These are phyloP conservation scores for Umbelopsis sp. DNA, from an alignment of 371 early-diverging fungal species.

Conservation along the genomic window DNA sequence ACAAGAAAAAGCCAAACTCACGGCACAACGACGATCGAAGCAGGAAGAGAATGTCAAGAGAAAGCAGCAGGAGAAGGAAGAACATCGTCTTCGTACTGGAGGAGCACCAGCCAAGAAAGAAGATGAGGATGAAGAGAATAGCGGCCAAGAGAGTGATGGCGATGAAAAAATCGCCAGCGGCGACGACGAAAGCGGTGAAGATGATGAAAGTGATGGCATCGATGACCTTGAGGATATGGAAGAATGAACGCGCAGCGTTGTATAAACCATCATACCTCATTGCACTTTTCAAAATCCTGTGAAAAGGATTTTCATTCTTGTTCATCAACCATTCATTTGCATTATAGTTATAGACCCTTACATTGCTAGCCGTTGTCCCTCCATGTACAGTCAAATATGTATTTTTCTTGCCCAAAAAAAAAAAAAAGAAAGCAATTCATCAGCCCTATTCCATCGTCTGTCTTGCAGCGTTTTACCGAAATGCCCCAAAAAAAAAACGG, in stretches of 20 bases:
- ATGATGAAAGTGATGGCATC: constrained; percentile 42
- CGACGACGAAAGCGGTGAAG: constrained; percentile 43
- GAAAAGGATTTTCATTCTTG: background rate
- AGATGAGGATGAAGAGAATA: constrained; percentile 28
- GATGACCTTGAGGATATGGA: constrained; percentile 46
- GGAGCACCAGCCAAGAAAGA: constrained; percentile 21
- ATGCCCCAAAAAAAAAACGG: too few species aligned
- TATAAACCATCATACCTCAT: background rate
- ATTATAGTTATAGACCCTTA: constrained; percentile 12
- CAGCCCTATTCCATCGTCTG: too few species aligned
- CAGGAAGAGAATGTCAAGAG: constrained; percentile 84
- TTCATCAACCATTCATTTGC: background rate
- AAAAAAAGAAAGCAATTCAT: too few species aligned
- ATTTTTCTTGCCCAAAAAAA: too few species aligned
- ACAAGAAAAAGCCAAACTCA: constrained; percentile 60
- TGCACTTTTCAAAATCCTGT: background rate
- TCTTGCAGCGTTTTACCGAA: too few species aligned
- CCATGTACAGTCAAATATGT: constrained; percentile 1
- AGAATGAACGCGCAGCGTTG: background rate
- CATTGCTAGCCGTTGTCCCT: constrained; percentile 26
- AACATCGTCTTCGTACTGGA: constrained; percentile 32
- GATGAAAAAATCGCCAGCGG: constrained; percentile 38
- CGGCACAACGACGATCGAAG: constrained; percentile 70
- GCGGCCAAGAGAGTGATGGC: constrained; percentile 28
- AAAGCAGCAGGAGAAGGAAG: constrained; percentile 70